These are phyloP conservation scores for Parachaetomium inaequale DNA, from an alignment of 495 filamentous ascomycete genomes.

Conservation along the genomic window DNA sequence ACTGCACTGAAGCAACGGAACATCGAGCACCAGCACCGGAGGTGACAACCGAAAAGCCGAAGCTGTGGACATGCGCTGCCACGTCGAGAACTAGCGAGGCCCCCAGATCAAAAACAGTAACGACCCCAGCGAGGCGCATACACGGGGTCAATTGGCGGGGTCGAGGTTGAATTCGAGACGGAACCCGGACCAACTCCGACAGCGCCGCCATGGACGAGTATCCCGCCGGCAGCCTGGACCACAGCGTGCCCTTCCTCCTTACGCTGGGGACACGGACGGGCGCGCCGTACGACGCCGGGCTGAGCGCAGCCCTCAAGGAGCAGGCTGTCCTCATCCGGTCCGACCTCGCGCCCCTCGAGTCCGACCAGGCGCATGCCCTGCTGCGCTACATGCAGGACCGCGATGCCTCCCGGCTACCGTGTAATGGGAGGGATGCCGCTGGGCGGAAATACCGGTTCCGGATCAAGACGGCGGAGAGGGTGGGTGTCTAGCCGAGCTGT, in stretches of 20 bases:
- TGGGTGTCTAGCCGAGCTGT: slow-evolving; percentile 42
- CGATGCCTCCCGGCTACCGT: slow-evolving; percentile 61
- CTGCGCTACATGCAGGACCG: slow-evolving; percentile 62
- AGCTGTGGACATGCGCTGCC: not conserved
- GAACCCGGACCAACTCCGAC: not conserved
- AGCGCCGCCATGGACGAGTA: slow-evolving; percentile 74
- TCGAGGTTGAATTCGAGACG: not conserved
- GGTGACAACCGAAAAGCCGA: not conserved
- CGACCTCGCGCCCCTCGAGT: slow-evolving; percentile 61
- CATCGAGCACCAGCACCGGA: not conserved
- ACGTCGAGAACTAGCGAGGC: not conserved
- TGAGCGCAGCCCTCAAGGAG: slow-evolving; percentile 55
- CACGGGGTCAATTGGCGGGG: not conserved
- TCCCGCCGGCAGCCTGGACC: slow-evolving; percentile 72
- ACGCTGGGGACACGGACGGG: slow-evolving; percentile 64
- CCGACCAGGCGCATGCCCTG: slow-evolving; percentile 61
- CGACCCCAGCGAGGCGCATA: not conserved
- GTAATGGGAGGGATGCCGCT: slow-evolving; percentile 48
- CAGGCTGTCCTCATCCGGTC: slow-evolving; percentile 60
- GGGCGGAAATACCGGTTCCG: slow-evolving; percentile 53
- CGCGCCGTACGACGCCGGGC: slow-evolving; percentile 28
- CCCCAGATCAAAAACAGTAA: not conserved
- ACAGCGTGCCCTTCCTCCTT: slow-evolving; percentile 75
- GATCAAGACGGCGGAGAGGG: slow-evolving; percentile 71
- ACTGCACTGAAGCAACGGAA: not conserved